Conservation (phyloP, 495 filamentous ascomycete genomes). For the Aspergillus conjunctus region DNA sequence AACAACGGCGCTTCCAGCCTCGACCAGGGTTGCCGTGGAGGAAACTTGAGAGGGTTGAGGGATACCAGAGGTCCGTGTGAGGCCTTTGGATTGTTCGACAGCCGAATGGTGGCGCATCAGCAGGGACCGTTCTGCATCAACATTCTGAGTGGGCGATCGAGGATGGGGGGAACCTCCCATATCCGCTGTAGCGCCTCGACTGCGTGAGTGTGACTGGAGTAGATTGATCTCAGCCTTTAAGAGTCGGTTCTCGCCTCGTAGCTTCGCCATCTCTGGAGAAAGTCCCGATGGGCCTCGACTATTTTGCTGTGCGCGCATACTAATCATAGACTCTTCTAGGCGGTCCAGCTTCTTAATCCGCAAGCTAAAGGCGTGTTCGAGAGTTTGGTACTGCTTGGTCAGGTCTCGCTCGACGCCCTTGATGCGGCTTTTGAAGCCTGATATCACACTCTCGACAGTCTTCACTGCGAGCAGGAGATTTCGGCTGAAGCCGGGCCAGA, state of each 20-base stretch:
- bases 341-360: slow-evolving; percentile 86
- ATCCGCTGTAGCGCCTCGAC: slow-evolving; percentile 33
- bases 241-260: slow-evolving; percentile 78
- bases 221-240: slow-evolving; percentile 83
- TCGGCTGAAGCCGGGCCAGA: slow-evolving; percentile 80
- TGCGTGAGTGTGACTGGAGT: slow-evolving; percentile 56
- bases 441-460: slow-evolving; percentile 78
- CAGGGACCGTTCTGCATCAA: slow-evolving; percentile 39
- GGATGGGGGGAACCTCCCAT: slow-evolving; percentile 38
- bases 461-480: slow-evolving; percentile 87
- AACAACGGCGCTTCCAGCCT: slow-evolving; percentile 33
- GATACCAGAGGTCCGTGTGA: slow-evolving; percentile 38
- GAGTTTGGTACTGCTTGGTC: slow-evolving; percentile 83
- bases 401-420: slow-evolving; percentile 84
- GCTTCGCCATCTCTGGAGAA: slow-evolving; percentile 63
- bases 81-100: slow-evolving; percentile 30
- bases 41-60: slow-evolving; percentile 41
- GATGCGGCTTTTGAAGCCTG: slow-evolving; percentile 78
- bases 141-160: slow-evolving; percentile 19
- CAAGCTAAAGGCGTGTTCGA: slow-evolving; percentile 77
- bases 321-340: slow-evolving; percentile 71
- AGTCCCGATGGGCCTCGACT: slow-evolving; percentile 49
- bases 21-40: slow-evolving; percentile 37
- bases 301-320: slow-evolving; percentile 40
- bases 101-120: slow-evolving; percentile 54